Evolutionary conservation across 805 yeast genomes (phyloP).

Genomic region (Torulaspora delbrueckii): DNA sequence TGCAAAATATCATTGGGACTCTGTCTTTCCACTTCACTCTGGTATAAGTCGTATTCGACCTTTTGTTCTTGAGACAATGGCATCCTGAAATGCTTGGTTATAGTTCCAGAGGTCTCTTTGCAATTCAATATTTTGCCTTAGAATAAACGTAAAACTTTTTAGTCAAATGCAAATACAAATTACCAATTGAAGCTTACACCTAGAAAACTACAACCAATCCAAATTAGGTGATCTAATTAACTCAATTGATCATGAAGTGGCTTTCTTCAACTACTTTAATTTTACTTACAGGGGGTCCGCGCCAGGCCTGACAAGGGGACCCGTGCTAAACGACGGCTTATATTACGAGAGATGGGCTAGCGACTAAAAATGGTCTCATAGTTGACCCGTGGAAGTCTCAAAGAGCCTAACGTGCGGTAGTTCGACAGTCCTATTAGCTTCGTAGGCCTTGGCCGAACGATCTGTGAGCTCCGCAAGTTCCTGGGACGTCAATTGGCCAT

Average conservation of each 20-base stretch:
- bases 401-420: constrained; percentile 38
- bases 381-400: constrained; percentile 34
- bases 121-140: neutral
- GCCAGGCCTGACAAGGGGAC: neutral
- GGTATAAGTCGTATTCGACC: constrained; percentile 57
- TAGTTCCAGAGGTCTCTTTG: neutral
- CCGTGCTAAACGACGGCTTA: neutral
- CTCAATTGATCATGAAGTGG: neutral
- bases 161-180: neutral
- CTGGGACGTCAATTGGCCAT: constrained; percentile 31
- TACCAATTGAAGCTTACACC: neutral
- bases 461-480: constrained; percentile 51
- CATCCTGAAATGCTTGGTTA: constrained; percentile 8
- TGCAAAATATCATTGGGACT: constrained; percentile 68
- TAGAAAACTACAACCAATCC: neutral
- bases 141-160: neutral
- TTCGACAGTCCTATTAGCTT: constrained; percentile 22
- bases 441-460: constrained; percentile 43
- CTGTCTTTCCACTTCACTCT: constrained; percentile 47
- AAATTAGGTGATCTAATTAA: neutral
- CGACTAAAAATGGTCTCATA: neutral
- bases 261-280: neutral
- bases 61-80: constrained; percentile 23
- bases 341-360: neutral
- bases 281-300: neutral